phyloP scores from a whole-genome alignment of 139 green algal genomes.

The Prasinococcaceae sp. region DNA sequence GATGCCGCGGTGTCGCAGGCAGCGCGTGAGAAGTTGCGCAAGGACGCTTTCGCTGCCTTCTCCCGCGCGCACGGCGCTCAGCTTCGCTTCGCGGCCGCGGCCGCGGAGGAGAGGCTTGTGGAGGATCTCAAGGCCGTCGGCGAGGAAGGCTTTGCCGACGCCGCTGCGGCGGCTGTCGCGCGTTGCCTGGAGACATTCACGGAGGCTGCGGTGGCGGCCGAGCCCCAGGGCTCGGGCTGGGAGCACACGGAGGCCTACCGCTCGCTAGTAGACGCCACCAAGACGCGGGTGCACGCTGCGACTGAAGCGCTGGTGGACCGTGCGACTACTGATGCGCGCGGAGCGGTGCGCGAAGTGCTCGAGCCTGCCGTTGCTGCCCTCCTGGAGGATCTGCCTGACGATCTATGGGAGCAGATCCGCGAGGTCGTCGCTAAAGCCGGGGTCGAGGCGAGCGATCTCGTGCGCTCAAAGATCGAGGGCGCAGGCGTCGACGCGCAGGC shows the following conservation, averaged over 20 bases:
- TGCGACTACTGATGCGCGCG: too few relatives aligned
- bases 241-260: neutral
- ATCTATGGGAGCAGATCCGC: conserved; percentile 3
- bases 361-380: conserved; percentile 13
- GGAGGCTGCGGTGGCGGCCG: neutral
- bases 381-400: conserved; percentile 31
- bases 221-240: neutral
- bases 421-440: conserved; percentile 1
- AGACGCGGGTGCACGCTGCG: neutral
- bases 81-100: conserved; percentile 5
- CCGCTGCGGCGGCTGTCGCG: neutral
- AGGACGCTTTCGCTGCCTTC: too few relatives aligned
- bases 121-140: neutral
- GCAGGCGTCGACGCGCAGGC: too few relatives aligned
- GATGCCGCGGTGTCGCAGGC: conserved; percentile 24
- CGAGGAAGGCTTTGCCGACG: neutral
- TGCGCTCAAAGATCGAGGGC: too few relatives aligned
- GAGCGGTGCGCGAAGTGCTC: neutral
- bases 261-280: neutral
- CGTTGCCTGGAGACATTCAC: neutral
- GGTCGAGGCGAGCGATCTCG: conserved; percentile 2
- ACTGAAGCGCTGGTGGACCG: neutral
- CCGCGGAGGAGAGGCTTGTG: neutral
- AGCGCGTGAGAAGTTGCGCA: neutral
- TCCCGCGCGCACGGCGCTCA: too few relatives aligned